Evolutionary conservation across 257 asterid species (phyloP).

Genomic region (Nicotiana tabacum): DNA sequence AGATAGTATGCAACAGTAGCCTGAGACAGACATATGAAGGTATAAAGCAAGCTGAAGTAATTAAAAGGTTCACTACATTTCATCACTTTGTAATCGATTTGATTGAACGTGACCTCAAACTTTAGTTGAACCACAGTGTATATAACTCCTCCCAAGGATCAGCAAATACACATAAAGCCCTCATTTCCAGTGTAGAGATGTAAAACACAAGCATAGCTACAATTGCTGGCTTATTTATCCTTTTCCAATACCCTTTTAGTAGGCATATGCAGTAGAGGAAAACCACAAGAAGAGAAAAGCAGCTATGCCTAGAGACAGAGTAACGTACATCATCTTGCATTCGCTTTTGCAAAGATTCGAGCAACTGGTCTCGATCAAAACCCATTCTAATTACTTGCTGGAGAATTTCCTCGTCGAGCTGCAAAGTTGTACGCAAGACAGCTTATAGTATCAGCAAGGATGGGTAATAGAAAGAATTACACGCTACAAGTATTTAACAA

Average conservation of each 20-base stretch:
- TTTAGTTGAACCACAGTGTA: background rate
- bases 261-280: conserved; percentile 9
- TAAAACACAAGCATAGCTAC: background rate
- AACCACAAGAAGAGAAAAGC: background rate
- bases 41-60: conserved; percentile 17
- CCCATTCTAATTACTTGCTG: conserved; percentile 79
- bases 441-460: conserved; percentile 11
- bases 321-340: conserved; percentile 74
- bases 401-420: conserved; percentile 83
- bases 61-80: background rate
- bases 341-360: conserved; percentile 72
- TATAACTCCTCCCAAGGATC: background rate
- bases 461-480: background rate
- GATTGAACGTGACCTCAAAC: background rate
- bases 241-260: conserved; percentile 10
- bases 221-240: background rate
- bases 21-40: conserved; percentile 31
- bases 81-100: background rate
- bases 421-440: conserved; percentile 31
- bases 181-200: background rate
- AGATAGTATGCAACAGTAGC: conserved; percentile 93
- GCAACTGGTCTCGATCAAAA: conserved; percentile 60
- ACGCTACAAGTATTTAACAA: background rate
- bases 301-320: background rate
- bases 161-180: background rate